Evolutionary conservation across 192 early-diverging fungal species (phyloP).

Genomic region (Rhizophagus prolifer): DNA sequence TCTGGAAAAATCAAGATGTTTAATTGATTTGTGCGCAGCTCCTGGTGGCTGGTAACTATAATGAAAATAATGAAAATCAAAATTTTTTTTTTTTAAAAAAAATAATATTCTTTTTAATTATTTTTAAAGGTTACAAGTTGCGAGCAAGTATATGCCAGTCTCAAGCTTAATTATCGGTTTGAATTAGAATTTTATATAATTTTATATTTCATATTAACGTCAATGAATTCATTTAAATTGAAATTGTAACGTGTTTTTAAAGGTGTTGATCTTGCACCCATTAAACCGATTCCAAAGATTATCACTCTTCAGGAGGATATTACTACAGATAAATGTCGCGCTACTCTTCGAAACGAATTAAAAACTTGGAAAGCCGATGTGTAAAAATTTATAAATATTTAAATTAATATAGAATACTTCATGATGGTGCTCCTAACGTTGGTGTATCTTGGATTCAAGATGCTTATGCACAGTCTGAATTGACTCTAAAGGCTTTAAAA

Average conservation of each 20-base stretch:
- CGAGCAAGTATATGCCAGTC: slow-evolving; percentile 97
- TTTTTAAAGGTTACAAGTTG: slow-evolving; percentile 81
- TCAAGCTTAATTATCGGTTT: slow-evolving; percentile 85
- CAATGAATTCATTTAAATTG: not conserved
- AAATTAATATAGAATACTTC: slow-evolving; percentile 66
- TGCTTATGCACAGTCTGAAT: slow-evolving; percentile 93
- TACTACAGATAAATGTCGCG: slow-evolving; percentile 89
- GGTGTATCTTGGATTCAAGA: slow-evolving; percentile 95
- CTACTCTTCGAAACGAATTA: slow-evolving; percentile 80
- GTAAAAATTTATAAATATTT: slow-evolving; percentile 41
- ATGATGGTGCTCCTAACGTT: slow-evolving; percentile 99
- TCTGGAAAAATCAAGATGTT: slow-evolving; percentile 78
- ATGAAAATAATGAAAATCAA: too few species aligned
- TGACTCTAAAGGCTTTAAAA: slow-evolving; percentile 89
- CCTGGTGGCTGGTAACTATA: slow-evolving; percentile 88
- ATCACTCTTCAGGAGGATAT: slow-evolving; percentile 98
- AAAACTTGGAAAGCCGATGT: slow-evolving; percentile 99
- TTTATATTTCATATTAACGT: not conserved
- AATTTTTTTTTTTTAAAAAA: not conserved
- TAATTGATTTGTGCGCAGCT: slow-evolving; percentile 98
- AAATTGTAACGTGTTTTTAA: not conserved
- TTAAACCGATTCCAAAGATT: slow-evolving; percentile 94
- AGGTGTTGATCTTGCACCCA: slow-evolving; percentile 90
- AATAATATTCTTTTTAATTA: not conserved
- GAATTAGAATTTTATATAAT: slow-evolving; percentile 12